Conservation (phyloP, 2,329 filamentous ascomycete genomes). For the Grosmannia serpens region DNA sequence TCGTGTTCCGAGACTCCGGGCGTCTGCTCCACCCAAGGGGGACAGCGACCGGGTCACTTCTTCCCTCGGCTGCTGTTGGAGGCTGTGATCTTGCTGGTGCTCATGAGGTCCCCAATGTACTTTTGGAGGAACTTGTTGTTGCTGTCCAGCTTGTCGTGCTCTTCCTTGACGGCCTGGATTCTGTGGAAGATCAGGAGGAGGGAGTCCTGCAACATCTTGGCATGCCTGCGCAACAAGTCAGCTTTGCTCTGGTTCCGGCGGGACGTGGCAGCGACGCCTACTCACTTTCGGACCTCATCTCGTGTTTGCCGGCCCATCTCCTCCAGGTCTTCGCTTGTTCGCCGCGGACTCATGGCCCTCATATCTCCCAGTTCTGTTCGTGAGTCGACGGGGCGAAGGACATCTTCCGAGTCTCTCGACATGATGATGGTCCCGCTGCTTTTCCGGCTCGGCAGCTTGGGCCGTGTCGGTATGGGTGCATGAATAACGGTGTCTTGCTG, state of each 20-base stretch:
- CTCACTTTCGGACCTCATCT: slow-evolving; percentile 48
- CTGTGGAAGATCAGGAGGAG: slow-evolving; percentile 83
- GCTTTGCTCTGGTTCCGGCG: neutral
- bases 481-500: slow-evolving; percentile 26
- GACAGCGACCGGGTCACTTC: slow-evolving; percentile 27
- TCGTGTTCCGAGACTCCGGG: neutral
- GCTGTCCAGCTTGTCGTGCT: slow-evolving; percentile 92
- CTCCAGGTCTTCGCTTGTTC: slow-evolving; percentile 85
- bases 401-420: slow-evolving; percentile 54
- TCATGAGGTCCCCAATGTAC: slow-evolving; percentile 94
- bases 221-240: slow-evolving; percentile 52
- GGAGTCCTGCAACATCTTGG: slow-evolving; percentile 77
- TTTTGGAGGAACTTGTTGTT: slow-evolving; percentile 97
- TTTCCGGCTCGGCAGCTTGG: slow-evolving; percentile 60
- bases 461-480: slow-evolving; percentile 45
- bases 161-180: slow-evolving; percentile 85
- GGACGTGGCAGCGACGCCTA: neutral
- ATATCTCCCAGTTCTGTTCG: slow-evolving; percentile 80
- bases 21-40: neutral
- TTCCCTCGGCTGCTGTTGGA: slow-evolving; percentile 35
- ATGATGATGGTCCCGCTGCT: slow-evolving; percentile 77
- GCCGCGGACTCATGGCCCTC: slow-evolving; percentile 83
- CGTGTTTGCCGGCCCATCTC: slow-evolving; percentile 75
- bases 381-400: slow-evolving; percentile 60
- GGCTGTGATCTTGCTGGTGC: slow-evolving; percentile 63